A percentile compares a stretch with the other conserved stretches of the same genome.
Conservation (phyloP, 1,284 basidiomycete species). For the Tylopilus sp. region DNA sequence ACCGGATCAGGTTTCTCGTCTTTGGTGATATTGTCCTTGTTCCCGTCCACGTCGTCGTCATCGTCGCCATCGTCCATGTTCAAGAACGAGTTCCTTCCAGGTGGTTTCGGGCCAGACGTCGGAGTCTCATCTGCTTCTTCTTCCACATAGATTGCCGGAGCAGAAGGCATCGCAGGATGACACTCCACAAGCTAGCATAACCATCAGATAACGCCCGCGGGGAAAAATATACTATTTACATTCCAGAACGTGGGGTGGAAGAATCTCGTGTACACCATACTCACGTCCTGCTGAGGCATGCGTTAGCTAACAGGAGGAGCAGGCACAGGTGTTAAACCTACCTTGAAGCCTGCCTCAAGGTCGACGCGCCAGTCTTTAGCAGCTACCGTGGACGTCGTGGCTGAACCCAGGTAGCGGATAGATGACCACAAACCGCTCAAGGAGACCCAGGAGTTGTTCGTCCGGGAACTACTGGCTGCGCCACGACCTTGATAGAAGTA, state of each 20-base stretch:
- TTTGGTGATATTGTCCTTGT: background rate
- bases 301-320: background rate
- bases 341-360: slow-evolving; percentile 17
- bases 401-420: background rate
- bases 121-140: slow-evolving; percentile 14
- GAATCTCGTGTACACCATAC: slow-evolving; percentile 24
- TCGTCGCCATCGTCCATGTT: slow-evolving; percentile 14
- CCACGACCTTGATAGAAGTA: slow-evolving; percentile 18
- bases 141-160: slow-evolving; percentile 26
- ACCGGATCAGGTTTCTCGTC: background rate
- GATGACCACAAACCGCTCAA: slow-evolving; percentile 14
- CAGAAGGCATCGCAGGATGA: slow-evolving; percentile 15
- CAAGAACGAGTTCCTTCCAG: slow-evolving; percentile 19
- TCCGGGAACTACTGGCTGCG: background rate
- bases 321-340: background rate
- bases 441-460: slow-evolving; percentile 9
- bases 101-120: background rate
- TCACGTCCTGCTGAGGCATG: slow-evolving; percentile 13
- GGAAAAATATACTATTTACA: slow-evolving; percentile 3
- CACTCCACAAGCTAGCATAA: slow-evolving; percentile 17
- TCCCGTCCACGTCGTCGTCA: background rate
- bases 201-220: background rate
- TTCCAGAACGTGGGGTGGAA: slow-evolving; percentile 31
- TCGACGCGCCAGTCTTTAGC: slow-evolving; percentile 1
- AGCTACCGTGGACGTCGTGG: background rate